phyloP scores from a whole-genome alignment of 768 basidiomycete species.

The Pisolithus sp. region DNA sequence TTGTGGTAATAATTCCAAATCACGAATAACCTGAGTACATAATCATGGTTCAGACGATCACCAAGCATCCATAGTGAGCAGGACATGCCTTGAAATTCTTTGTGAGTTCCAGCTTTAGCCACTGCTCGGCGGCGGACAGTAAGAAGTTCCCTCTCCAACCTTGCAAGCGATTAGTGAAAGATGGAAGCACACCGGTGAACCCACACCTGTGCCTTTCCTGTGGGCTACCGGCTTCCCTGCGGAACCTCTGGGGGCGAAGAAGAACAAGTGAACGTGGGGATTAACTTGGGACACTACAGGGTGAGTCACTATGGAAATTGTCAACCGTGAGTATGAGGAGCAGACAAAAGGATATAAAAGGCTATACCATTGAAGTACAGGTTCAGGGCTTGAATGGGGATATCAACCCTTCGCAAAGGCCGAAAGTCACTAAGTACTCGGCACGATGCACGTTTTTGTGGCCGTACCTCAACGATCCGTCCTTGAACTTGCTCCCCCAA shows the following conservation, averaged over 20 bases:
- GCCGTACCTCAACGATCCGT: slow-evolving; percentile 75
- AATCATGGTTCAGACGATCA: slow-evolving; percentile 1
- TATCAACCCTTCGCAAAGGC: slow-evolving; percentile 65
- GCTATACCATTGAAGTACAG: slow-evolving; percentile 76
- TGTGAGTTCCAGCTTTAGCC: slow-evolving; percentile 89
- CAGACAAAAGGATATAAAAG: not conserved
- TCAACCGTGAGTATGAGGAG: slow-evolving; percentile 5
- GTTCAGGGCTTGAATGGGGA: slow-evolving; percentile 83
- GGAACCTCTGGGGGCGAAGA: slow-evolving; percentile 86
- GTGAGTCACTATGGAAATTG: slow-evolving; percentile 59
- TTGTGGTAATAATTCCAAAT: slow-evolving; percentile 92
- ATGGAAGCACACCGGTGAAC: not conserved
- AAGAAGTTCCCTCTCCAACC: slow-evolving; percentile 96
- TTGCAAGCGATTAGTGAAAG: slow-evolving; percentile 15
- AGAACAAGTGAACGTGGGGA: slow-evolving; percentile 86
- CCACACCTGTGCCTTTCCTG: slow-evolving; percentile 78
- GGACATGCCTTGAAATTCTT: slow-evolving; percentile 82
- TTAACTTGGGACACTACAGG: slow-evolving; percentile 95
- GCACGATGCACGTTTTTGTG: not conserved
- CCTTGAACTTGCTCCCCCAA: slow-evolving; percentile 91
- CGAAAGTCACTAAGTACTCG: slow-evolving; percentile 1
- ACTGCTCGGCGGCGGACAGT: slow-evolving; percentile 88
- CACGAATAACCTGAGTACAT: slow-evolving; percentile 68
- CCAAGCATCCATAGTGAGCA: not conserved
- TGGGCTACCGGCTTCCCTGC: slow-evolving; percentile 93